phyloP scores from a whole-genome alignment of 2,329 filamentous ascomycete species.

The Colletotrichum sp. region DNA sequence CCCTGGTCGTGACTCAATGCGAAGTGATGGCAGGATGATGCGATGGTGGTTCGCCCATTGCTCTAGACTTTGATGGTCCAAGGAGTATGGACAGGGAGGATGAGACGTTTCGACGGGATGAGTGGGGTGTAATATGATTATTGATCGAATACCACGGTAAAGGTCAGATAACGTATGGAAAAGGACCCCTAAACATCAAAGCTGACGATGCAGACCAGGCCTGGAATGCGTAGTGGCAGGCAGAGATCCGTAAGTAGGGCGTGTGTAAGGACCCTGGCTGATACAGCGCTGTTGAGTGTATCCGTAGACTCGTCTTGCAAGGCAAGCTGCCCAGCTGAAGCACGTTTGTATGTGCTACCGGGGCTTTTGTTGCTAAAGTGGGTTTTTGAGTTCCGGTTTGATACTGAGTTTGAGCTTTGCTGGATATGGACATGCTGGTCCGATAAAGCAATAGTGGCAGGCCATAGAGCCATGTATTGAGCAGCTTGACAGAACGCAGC shows the following conservation, averaged over 20 bases:
- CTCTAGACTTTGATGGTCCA: neutral
- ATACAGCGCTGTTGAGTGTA: neutral
- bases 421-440: neutral
- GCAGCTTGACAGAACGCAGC: neutral
- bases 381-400: neutral
- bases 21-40: conserved; percentile 14
- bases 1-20: conserved; percentile 15
- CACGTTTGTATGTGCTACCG: neutral
- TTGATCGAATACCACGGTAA: neutral
- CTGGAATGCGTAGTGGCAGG: neutral
- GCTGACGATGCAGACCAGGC: neutral
- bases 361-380: neutral
- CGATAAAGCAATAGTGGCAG: neutral
- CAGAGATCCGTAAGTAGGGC: neutral
- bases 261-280: neutral
- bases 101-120: neutral
- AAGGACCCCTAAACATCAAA: neutral
- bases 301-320: neutral
- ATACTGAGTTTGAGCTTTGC: neutral
- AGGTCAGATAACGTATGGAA: neutral
- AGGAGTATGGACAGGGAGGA: neutral
- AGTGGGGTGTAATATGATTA: neutral
- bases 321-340: neutral
- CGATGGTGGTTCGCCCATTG: neutral
- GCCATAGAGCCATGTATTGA: neutral